Conservation (phyloP, 148 eudicot species). For the Rhododendron molle region DNA sequence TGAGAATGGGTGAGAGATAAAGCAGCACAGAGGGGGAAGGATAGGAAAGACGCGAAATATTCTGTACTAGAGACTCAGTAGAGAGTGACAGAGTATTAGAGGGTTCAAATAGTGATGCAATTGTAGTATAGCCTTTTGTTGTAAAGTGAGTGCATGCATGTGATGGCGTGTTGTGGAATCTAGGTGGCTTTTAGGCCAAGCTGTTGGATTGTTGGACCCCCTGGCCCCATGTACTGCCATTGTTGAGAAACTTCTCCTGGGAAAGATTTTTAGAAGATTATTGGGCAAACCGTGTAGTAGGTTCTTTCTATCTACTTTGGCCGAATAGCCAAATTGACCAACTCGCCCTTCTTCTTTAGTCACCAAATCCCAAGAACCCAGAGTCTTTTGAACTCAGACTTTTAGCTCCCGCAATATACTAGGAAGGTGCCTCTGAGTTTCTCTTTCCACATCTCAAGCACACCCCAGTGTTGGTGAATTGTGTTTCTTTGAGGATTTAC, state of each 20-base stretch:
- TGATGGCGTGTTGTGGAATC: not conserved
- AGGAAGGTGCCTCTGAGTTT: no score
- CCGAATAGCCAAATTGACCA: no score
- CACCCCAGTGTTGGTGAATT: not conserved
- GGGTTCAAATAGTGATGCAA: not conserved
- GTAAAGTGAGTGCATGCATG: not conserved
- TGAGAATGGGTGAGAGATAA: not conserved
- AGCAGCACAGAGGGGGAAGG: not conserved
- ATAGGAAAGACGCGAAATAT: not conserved
- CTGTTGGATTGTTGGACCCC: not conserved
- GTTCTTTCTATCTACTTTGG: no score
- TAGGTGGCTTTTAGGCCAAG: not conserved
- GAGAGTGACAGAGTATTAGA: not conserved
- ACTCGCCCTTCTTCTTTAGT: no score
- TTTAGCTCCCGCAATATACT: not conserved
- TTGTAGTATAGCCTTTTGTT: not conserved
- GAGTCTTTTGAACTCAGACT: not conserved
- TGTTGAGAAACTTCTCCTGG: not conserved
- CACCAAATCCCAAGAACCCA: no score
- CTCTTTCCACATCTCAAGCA: not conserved
- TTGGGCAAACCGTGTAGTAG: no score
- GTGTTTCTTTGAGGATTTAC: not conserved
- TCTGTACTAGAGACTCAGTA: not conserved
- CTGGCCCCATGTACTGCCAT: not conserved
- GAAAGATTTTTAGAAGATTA: not conserved